These are phyloP conservation scores for Solanum hybrid DNA, from an alignment of 305 asterid species.

Conservation along the genomic window DNA sequence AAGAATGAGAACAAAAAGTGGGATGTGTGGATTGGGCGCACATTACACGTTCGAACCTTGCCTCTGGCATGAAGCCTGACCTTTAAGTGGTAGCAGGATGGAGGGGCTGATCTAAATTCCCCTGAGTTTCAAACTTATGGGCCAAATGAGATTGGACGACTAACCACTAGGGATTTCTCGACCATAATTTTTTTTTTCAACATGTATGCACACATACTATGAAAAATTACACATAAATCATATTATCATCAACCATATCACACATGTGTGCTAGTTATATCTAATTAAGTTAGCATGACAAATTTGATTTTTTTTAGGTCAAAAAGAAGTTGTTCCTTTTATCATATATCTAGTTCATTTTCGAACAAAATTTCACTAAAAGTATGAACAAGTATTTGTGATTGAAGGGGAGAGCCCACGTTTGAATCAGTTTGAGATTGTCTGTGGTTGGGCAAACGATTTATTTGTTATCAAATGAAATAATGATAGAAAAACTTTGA, in stretches of 20 bases:
- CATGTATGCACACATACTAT: neutral
- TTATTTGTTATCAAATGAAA: neutral
- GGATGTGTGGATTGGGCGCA: neutral
- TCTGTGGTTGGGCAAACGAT: neutral
- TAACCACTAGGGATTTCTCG: neutral
- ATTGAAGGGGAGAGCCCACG: neutral
- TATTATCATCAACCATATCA: neutral
- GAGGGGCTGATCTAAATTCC: neutral
- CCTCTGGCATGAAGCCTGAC: neutral
- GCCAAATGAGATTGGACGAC: neutral
- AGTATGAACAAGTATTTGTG: neutral
- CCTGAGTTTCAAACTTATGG: neutral
- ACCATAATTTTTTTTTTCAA: neutral
- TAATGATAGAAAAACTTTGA: neutral
- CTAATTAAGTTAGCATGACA: neutral
- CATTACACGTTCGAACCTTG: neutral
- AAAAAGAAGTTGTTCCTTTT: neutral
- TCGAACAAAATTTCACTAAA: neutral
- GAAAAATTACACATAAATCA: neutral
- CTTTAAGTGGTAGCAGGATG: neutral
- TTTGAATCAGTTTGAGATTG: neutral
- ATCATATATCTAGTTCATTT: neutral
- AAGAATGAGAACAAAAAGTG: neutral
- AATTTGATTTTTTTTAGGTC: neutral
- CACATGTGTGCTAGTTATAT: neutral